Conservation (phyloP, 192 early-diverging fungal genomes). For the Coemansia sp. region DNA sequence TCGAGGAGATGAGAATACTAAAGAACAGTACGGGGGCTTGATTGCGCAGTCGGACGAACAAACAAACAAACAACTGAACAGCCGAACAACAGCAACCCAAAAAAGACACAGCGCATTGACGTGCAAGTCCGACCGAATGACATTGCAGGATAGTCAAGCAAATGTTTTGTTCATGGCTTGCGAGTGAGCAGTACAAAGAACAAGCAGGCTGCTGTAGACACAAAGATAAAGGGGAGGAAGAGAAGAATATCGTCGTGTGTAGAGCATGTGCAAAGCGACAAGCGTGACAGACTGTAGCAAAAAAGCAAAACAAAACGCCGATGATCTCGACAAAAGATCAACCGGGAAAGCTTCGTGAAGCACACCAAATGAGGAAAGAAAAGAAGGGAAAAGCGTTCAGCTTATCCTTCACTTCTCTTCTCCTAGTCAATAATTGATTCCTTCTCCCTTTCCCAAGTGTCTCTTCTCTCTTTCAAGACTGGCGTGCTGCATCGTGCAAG, state of each 20-base stretch:
- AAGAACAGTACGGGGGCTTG: conserved; percentile 1
- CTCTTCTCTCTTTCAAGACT: not conserved
- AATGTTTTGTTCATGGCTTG: not conserved
- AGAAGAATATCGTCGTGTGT: not conserved
- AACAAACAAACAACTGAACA: not conserved
- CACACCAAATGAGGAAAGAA: not conserved
- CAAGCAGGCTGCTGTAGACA: not conserved
- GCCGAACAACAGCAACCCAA: no score
- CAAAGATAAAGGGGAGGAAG: not conserved
- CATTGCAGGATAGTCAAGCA: no score
- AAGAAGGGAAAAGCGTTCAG: not conserved
- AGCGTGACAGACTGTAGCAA: not conserved
- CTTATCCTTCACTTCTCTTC: not conserved
- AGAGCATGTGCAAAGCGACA: not conserved
- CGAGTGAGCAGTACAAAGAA: not conserved
- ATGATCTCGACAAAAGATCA: not conserved
- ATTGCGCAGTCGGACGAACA: not conserved
- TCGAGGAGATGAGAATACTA: not conserved
- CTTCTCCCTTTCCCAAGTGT: not conserved
- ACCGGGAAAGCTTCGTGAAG: not conserved
- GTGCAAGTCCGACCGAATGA: no score
- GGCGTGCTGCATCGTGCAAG: not conserved
- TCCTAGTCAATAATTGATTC: not conserved
- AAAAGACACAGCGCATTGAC: no score
- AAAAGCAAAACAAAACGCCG: not conserved